Evolutionary conservation across 179 eudicot genomes (phyloP), one percentile per base, ranked within the genome.

Genomic region (Beta corolliflora): DNA sequence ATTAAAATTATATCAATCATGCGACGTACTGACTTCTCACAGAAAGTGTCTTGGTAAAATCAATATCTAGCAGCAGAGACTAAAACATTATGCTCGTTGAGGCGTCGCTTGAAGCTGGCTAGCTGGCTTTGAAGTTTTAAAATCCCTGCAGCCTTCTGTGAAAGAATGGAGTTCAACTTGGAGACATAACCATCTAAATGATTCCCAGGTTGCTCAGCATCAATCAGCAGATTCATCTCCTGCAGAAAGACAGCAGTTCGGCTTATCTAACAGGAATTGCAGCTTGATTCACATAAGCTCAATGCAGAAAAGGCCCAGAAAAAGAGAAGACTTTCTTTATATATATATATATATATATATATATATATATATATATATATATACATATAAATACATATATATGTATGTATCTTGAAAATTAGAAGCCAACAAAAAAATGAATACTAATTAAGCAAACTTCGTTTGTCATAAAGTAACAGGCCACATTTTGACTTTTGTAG

Each of bases 61-160:
- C 69, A 87, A 52, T 72, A 72, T 16, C 86, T 80, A 15, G 92
- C 82, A 70, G 97, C 83, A 70, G 92, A 89, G 50, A 95, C 91
- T 13, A 96, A 83, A 50, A 94, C 93, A 36, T 96, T 91, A 71
- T 92, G 93, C 75, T 96, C 99, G 79, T 90, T 91, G 52, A 96
- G 89, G 16, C 91, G 94, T 60, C 80, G 88, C 81, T 96, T 93
- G 77, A 96, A 96, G 73, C 87, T 89, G 77, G 96, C 93, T 78
- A 94, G 83, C 46, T 89, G 97, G 77, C 82, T 92, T 82, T 96
- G 99, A 60, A 96, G 82, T 75, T 92, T 88, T 55, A 90, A 76
- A 82, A 96, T 91, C 59, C 96, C 98, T 10, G 95, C 90, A 82
- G 99, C 98, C 81, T 94, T 96, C 86, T 94, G 97, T 10, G 97